Percentiles rank a stretch among this genome's conserved stretches.
phyloP scores from a whole-genome alignment of 352 stramenopile genomes.

The Saprolegnia parasitica region DNA sequence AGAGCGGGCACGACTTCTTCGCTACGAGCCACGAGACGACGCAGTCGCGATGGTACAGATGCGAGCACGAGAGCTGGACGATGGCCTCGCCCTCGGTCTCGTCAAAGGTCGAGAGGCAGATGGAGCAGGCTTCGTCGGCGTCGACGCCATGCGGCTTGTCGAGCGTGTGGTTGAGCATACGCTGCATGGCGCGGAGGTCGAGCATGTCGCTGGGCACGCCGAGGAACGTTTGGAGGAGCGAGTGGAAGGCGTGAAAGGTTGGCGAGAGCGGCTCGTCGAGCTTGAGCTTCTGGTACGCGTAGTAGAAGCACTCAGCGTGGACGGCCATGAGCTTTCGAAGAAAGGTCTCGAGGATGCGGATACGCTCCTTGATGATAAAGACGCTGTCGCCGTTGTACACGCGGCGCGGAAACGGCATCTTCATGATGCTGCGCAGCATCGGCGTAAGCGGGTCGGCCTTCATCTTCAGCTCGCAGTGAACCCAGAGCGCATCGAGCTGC shows the following conservation, averaged over 20 bases:
- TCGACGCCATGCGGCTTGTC: background rate
- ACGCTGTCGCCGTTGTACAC: conserved; percentile 10
- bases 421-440: conserved; percentile 10
- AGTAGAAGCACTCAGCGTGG: conserved; percentile 26
- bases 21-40: conserved; percentile 12
- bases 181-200: background rate
- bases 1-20: conserved; percentile 21
- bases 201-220: conserved; percentile 1
- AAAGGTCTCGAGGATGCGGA: background rate
- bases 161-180: background rate
- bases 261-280: background rate
- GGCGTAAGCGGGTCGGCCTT: conserved; percentile 2
- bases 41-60: conserved; percentile 23
- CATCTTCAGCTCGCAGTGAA: conserved; percentile 7
- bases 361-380: conserved; percentile 21
- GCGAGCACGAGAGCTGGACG: conserved; percentile 17
- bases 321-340: conserved; percentile 11
- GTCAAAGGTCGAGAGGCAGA: conserved; percentile 17
- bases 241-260: background rate
- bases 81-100: conserved; percentile 8
- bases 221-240: conserved; percentile 17
- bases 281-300: background rate
- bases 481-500: background rate
- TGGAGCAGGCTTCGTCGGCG: conserved; percentile 6
- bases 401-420: conserved; percentile 11